phyloP scores from a whole-genome alignment of 352 stramenopile species.

The Pelagophyceae sp. region DNA sequence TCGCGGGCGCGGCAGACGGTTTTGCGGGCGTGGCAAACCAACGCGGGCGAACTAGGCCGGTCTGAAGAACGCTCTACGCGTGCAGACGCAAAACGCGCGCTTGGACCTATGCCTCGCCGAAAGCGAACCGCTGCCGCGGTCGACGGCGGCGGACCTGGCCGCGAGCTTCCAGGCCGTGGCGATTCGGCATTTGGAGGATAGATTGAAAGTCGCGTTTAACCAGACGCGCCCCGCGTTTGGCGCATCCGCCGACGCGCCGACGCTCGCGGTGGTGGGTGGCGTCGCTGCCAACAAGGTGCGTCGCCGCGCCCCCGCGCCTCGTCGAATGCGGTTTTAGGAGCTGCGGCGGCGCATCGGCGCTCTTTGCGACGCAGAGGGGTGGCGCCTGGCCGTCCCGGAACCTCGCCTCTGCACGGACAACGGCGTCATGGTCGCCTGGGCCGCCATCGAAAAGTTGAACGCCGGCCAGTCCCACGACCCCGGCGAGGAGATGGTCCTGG shows the following conservation, averaged over 20 bases:
- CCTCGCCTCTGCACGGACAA: constrained; percentile 94
- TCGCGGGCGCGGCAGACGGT: no score
- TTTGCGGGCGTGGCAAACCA: no score
- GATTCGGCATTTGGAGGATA: constrained; percentile 73
- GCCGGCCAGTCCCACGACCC: constrained; percentile 55
- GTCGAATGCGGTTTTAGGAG: no score
- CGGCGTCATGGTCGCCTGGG: constrained; percentile 90
- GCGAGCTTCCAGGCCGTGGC: constrained; percentile 84
- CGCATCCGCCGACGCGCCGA: constrained; percentile 53
- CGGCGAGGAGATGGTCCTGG: constrained; percentile 55
- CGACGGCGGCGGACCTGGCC: constrained; percentile 69
- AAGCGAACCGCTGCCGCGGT: constrained; percentile 34
- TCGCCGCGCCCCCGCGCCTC: no score
- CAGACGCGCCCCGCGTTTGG: constrained; percentile 31
- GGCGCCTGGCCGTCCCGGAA: constrained; percentile 59
- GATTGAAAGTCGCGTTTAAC: constrained; percentile 71
- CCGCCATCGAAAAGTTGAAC: constrained; percentile 63
- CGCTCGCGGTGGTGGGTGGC: constrained; percentile 89
- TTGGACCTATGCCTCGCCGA: constrained; percentile 38
- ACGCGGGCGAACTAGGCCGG: no score
- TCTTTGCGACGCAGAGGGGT: constrained; percentile 43
- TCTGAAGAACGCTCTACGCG: constrained; percentile 86
- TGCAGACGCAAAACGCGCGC: constrained; percentile 47
- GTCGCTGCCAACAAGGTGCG: constrained; percentile 93
- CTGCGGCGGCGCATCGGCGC: constrained; percentile 69